Conservation (phyloP, 2,329 filamentous ascomycete genomes). For the Xylariaceae sp. region DNA sequence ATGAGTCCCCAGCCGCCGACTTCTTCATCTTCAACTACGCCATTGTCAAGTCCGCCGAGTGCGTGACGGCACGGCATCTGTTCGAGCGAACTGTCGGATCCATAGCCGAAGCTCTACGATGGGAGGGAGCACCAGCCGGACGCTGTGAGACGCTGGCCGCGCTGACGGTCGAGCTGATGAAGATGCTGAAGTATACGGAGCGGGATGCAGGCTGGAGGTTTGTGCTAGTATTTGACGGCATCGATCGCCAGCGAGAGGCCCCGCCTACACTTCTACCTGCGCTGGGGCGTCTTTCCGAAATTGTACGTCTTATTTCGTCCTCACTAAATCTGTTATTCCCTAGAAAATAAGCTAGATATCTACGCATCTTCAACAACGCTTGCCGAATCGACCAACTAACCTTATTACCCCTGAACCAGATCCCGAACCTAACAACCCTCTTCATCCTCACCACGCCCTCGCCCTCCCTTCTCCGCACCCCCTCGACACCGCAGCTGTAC, state of each 20-base stretch:
- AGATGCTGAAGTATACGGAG: slow-evolving; percentile 55
- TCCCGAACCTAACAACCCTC: slow-evolving; percentile 75
- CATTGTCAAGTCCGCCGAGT: slow-evolving; percentile 71
- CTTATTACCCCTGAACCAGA: slow-evolving; percentile 50
- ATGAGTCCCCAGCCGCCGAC: neutral
- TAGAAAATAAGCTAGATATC: too few relatives aligned
- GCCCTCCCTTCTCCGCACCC: slow-evolving; percentile 55
- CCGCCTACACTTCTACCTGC: slow-evolving; percentile 78
- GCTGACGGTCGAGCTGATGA: slow-evolving; percentile 71
- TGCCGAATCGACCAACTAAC: slow-evolving; percentile 3
- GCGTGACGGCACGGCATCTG: slow-evolving; percentile 76
- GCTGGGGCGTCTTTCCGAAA: slow-evolving; percentile 78
- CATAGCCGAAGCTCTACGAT: slow-evolving; percentile 55
- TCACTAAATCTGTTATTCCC: too few relatives aligned
- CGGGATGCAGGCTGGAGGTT: slow-evolving; percentile 57
- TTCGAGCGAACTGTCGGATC: slow-evolving; percentile 70
- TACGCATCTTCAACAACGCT: neutral
- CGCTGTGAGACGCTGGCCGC: slow-evolving; percentile 82
- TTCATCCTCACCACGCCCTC: slow-evolving; percentile 55
- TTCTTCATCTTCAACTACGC: slow-evolving; percentile 59
- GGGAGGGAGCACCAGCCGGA: slow-evolving; percentile 50
- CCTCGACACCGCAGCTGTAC: slow-evolving; percentile 74
- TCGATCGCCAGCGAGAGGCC: slow-evolving; percentile 82
- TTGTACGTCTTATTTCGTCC: slow-evolving; percentile 54
- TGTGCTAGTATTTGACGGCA: slow-evolving; percentile 82